Base-by-base conservation (phyloP, 2,329 filamentous ascomycete genomes). In the Colletotrichum karsti region DNA sequence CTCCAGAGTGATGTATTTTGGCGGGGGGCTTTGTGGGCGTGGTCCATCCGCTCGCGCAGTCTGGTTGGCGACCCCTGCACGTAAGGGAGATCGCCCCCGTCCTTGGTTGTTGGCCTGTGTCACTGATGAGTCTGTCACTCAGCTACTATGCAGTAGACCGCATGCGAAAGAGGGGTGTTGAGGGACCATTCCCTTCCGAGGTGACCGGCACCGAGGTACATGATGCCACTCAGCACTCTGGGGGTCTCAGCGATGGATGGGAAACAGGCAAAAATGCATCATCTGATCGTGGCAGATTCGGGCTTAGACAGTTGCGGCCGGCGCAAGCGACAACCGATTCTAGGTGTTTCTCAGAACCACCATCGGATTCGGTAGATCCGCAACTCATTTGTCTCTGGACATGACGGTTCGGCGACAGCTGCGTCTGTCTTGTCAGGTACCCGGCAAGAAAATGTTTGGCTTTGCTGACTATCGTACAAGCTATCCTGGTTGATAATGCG, bases 1-100 rank as follows among this genome's bases (percentile, higher is more conserved):
- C 65, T 65, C 61, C 65, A 59, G 60, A 64, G 61, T 65, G 60
- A 68, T 64, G 65, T 68, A 63, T 59, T 64, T 26, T n/a, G 42
- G 65, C 54, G 65, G 65, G 65, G 44, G n/a, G n/a, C n/a, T 56
- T 48, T n/a, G 48, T 54, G 20, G 62, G 28, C 12, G 35, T 42
- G 63, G 58, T 30, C 59, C 37, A 51, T 66, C 63, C 63, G 50
- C 57, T 63, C 42, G 39, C 62, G 33, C 50, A 41, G 30, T 48
- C 28, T 63, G 33, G 39, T 22, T 22, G 37, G 12, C 28, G 30
- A 65, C 28, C 62, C 62, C 55, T 65, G 62, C 24, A 41, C 37
- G 58, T 44, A 35, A 5, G 33, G 33, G 10, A 50, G 64, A 63
- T 67, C 63, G 44, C 42, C 50, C 24, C 41, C 56, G 18, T 33